Conservation (phyloP, 1,284 basidiomycete species). For the Inonotus hispidus region DNA sequence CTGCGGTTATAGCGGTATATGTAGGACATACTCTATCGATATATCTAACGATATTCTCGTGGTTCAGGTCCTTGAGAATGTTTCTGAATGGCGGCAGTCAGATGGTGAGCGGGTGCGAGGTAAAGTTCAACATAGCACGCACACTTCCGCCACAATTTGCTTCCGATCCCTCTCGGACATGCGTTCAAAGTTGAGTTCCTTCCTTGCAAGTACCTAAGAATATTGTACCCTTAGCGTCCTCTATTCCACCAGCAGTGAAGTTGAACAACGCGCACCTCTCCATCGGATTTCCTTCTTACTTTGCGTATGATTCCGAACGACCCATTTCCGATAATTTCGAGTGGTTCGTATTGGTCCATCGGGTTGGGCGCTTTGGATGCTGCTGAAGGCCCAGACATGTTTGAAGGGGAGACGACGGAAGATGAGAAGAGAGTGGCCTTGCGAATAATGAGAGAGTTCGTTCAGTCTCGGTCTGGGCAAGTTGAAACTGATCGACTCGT, state of each 20-base stretch:
- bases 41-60: constrained; percentile 94
- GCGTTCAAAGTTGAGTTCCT: constrained; percentile 92
- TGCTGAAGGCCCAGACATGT: constrained; percentile 2
- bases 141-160: constrained; percentile 99
- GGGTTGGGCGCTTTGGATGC: constrained; percentile 1
- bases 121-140: constrained; percentile 29
- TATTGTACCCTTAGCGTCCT: neutral
- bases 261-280: constrained; percentile 52
- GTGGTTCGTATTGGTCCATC: constrained; percentile 77
- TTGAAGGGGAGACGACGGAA: neutral
- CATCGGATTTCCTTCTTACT: constrained; percentile 82
- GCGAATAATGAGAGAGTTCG: neutral
- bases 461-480: neutral
- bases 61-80: constrained; percentile 90
- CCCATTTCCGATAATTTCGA: constrained; percentile 94
- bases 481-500: neutral
- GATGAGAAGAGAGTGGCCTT: neutral
- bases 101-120: neutral
- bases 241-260: neutral
- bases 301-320: constrained; percentile 96
- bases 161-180: constrained; percentile 92
- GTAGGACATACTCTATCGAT: constrained; percentile 57
- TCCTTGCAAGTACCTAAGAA: constrained; percentile 77
- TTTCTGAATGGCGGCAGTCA: constrained; percentile 50
- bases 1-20: neutral